These are phyloP conservation scores for Hyaloperonospora brassicae DNA, from an alignment of 352 stramenopile species.

Conservation along the genomic window DNA sequence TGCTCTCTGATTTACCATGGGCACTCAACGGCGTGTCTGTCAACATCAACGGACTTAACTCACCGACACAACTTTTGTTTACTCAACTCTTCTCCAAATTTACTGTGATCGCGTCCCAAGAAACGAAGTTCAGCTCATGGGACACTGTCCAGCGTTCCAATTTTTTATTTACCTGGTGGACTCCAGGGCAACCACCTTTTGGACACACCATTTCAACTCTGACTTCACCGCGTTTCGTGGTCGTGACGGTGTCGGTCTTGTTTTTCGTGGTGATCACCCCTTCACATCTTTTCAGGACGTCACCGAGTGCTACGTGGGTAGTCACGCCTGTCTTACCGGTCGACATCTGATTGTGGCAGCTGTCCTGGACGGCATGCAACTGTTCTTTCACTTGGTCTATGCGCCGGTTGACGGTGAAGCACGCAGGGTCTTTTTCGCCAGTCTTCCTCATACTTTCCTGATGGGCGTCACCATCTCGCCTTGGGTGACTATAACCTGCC, in stretches of 20 bases:
- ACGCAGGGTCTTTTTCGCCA: background rate
- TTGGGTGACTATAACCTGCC: background rate
- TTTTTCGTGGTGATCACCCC: background rate
- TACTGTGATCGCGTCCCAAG: background rate
- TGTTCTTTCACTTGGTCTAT: background rate
- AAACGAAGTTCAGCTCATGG: background rate
- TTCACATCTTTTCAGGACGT: background rate
- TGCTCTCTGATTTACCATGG: background rate
- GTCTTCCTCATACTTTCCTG: background rate
- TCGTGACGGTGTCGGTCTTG: background rate
- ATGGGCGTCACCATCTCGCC: background rate
- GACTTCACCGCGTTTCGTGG: too few relatives aligned
- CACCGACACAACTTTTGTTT: background rate
- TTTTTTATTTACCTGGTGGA: background rate
- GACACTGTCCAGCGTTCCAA: background rate
- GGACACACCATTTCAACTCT: too few relatives aligned
- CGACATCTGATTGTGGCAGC: too few relatives aligned
- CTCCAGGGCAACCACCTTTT: background rate
- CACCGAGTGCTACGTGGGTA: too few relatives aligned
- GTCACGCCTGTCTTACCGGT: too few relatives aligned
- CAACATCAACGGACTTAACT: constrained; percentile 1
- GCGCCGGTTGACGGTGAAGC: background rate
- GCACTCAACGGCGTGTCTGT: background rate
- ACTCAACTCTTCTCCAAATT: background rate
- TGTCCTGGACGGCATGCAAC: background rate